These are phyloP conservation scores for Liquidambar formosana DNA, from an alignment of 164 flowering plant genomes.

Conservation along the genomic window DNA sequence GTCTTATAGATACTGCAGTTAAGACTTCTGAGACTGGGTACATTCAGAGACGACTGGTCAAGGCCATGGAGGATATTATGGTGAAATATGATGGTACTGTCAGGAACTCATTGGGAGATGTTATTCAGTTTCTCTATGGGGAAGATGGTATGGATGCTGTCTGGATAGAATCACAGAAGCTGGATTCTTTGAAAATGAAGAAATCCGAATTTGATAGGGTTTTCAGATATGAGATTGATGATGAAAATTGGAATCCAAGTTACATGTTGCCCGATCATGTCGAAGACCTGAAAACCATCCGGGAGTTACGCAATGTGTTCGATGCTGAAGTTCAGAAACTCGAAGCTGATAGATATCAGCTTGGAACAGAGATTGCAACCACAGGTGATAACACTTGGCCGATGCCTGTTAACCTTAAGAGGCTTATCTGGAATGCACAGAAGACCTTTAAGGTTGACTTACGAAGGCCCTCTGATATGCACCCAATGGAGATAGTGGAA, in stretches of 20 bases:
- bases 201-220: constrained; percentile 67
- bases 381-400: constrained; percentile 93
- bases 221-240: constrained; percentile 78
- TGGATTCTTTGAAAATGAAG: constrained; percentile 90
- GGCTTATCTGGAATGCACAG: constrained; percentile 95
- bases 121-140: constrained; percentile 94
- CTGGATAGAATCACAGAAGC: constrained; percentile 91
- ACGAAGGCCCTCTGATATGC: constrained; percentile 90
- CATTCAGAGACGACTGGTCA: constrained; percentile 92
- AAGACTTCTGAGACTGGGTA: constrained; percentile 99
- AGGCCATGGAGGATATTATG: constrained; percentile 99
- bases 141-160: constrained; percentile 99
- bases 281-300: constrained; percentile 83
- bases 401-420: constrained; percentile 89
- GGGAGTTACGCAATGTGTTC: constrained; percentile 87
- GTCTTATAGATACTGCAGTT: constrained; percentile 98
- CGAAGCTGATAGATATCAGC: constrained; percentile 81
- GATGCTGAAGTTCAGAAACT: constrained; percentile 95
- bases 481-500: constrained; percentile 97
- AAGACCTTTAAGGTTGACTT: constrained; percentile 90
- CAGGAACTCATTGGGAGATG: constrained; percentile 93
- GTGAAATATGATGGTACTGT: constrained; percentile 99
- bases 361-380: constrained; percentile 94
- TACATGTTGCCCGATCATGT: constrained; percentile 84
- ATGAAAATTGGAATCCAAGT: constrained; percentile 78